A percentile compares a stretch with the other conserved stretches of the same genome.
phyloP scores from a whole-genome alignment of 1,284 basidiomycete genomes.

The Mycosarcoma maydis region DNA sequence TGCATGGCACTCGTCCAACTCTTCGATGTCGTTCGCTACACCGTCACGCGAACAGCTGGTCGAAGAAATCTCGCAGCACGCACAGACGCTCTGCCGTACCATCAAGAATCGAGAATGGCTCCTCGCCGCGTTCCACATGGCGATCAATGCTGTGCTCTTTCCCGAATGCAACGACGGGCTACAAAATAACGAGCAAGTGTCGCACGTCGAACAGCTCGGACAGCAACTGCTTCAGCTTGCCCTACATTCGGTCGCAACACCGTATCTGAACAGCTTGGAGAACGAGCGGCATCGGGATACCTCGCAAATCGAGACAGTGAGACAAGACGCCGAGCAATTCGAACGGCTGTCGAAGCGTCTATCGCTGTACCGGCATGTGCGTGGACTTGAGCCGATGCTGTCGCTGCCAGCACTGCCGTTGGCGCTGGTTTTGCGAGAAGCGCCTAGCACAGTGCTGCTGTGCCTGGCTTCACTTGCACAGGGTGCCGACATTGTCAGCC shows the following conservation, averaged over 20 bases:
- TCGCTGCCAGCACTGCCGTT: conserved; percentile 17
- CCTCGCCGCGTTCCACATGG: conserved; percentile 30
- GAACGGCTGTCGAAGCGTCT: conserved; percentile 10
- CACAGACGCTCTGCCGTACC: conserved; percentile 25
- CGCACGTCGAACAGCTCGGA: conserved; percentile 17
- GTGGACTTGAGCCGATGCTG: conserved; percentile 2
- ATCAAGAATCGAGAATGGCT: conserved; percentile 25
- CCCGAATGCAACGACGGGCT: neutral
- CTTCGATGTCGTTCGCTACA: neutral
- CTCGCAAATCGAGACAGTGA: too few relatives aligned
- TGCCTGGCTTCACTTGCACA: conserved; percentile 22
- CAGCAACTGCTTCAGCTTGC: conserved; percentile 35
- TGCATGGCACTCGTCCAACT: conserved; percentile 10
- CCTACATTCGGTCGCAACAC: conserved; percentile 18
- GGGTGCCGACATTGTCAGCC: conserved; percentile 7
- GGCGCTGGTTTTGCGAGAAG: conserved; percentile 14
- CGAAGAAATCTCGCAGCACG: conserved; percentile 33
- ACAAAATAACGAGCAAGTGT: neutral
- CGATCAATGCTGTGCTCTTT: conserved; percentile 25
- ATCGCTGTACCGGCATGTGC: conserved; percentile 5
- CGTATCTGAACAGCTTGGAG: conserved; percentile 7
- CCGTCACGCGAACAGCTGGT: conserved; percentile 18
- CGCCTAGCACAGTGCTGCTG: conserved; percentile 10
- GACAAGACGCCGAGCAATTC: neutral
- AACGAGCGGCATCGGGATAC: neutral